These are phyloP conservation scores for Fusarium verticillioides DNA, from an alignment of 2,329 filamentous ascomycete genomes.

Conservation along the genomic window DNA sequence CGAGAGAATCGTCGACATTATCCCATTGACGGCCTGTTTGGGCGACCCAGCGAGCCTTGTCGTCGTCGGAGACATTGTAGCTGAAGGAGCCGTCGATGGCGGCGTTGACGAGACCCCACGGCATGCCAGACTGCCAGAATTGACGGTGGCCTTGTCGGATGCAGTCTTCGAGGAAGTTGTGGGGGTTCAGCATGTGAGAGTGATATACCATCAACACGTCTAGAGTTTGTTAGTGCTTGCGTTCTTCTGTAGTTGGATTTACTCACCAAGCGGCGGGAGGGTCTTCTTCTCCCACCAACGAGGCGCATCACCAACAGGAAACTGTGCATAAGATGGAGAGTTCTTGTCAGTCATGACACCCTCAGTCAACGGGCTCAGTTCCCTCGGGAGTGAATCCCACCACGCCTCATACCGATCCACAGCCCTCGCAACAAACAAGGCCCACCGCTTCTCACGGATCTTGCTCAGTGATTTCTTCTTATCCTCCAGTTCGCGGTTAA, in stretches of 20 bases:
- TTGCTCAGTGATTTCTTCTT: constrained; percentile 53
- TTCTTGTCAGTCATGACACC: background rate
- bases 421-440: constrained; percentile 70
- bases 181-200: constrained; percentile 75
- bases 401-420: constrained; percentile 71
- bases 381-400: constrained; percentile 54
- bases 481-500: constrained; percentile 40
- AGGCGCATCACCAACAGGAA: background rate
- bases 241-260: background rate
- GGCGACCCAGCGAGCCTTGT: constrained; percentile 56
- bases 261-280: constrained; percentile 40
- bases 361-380: constrained; percentile 18
- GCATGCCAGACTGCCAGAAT: constrained; percentile 68
- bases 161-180: constrained; percentile 54
- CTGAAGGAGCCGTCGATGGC: constrained; percentile 66
- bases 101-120: constrained; percentile 67
- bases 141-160: constrained; percentile 27
- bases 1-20: constrained; percentile 59
- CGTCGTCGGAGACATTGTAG: constrained; percentile 58
- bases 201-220: constrained; percentile 82
- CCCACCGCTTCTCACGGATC: constrained; percentile 75
- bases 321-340: constrained; percentile 14
- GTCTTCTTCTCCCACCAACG: constrained; percentile 30
- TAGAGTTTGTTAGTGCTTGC: constrained; percentile 24
- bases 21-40: constrained; percentile 64